Evolutionary conservation across 208 protist genomes (phyloP).

Genomic region (Zelonia costaricensis): DNA sequence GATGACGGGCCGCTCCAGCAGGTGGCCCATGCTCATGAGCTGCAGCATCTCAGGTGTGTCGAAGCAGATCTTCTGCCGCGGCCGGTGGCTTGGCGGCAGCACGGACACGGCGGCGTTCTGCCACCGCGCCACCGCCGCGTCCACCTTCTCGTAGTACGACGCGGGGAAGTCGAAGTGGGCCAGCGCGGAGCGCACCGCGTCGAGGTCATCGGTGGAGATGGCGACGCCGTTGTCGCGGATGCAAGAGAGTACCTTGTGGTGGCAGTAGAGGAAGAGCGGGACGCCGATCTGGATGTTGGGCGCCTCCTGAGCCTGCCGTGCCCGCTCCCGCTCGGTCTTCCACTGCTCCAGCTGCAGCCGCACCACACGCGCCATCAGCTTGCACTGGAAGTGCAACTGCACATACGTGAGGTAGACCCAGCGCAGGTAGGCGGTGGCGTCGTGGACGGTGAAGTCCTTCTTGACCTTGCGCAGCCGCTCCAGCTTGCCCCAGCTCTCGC

Average conservation of each 20-base stretch:
- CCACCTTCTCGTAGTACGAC: slow-evolving; percentile 78
- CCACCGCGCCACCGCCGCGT: slow-evolving; percentile 62
- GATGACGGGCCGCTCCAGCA: slow-evolving; percentile 83
- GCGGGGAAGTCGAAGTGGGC: slow-evolving; percentile 76
- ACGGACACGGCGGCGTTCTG: slow-evolving; percentile 46
- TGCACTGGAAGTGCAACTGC: slow-evolving; percentile 74
- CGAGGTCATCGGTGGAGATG: slow-evolving; percentile 67
- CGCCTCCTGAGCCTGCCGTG: slow-evolving; percentile 52
- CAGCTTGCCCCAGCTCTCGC: slow-evolving; percentile 52
- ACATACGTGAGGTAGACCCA: slow-evolving; percentile 81
- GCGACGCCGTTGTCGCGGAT: slow-evolving; percentile 62
- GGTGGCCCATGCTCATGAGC: slow-evolving; percentile 90
- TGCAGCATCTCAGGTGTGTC: slow-evolving; percentile 83
- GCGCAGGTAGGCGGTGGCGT: slow-evolving; percentile 62
- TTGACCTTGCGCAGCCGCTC: slow-evolving; percentile 54
- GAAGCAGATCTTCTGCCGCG: slow-evolving; percentile 41
- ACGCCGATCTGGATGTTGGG: slow-evolving; percentile 65
- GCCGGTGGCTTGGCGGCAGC: slow-evolving; percentile 47
- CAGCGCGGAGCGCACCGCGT: slow-evolving; percentile 72
- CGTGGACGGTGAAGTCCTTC: slow-evolving; percentile 46
- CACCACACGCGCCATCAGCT: slow-evolving; percentile 70
- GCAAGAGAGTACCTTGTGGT: slow-evolving; percentile 71
- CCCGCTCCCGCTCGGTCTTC: slow-evolving; percentile 75
- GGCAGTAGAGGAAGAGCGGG: slow-evolving; percentile 81
- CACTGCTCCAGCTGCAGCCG: slow-evolving; percentile 77